Evolutionary conservation across 1,284 basidiomycete genomes (phyloP), one percentile per base, ranked within the genome.

Genomic region (Tetrapyrgos nigripes): DNA sequence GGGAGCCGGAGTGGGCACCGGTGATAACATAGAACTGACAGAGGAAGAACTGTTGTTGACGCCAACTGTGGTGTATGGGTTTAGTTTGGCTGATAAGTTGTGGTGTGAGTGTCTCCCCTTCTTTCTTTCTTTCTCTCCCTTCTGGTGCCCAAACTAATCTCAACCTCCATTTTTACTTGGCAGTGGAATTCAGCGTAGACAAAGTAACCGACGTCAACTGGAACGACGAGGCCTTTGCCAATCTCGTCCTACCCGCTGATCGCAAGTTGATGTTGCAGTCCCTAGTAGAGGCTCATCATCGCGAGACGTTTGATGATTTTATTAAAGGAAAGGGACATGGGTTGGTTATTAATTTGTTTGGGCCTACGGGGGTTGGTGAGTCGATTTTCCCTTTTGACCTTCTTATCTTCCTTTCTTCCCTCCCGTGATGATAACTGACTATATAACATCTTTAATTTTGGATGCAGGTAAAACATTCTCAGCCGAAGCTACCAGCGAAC

Each of bases 251-350:
- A 28, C 81, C 83, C 1, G 63, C 70, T 1, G 78, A 76, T 40
- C 76, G 80, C 47, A 87, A 86, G 72, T 70, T 76, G 13, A 78
- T 87, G 6, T 73, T 87, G 10, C 80, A 79, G 43, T 84, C 84
- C 0, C 79, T 87, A 4, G 81, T 87, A 14, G 83, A 86, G 61
- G 80, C 83, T 2, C 85, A 87, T 64, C 80, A 80, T 66, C 70
- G 73, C 11, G 79, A 81, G 58, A 79, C 79, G 17, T 84, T 86
- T 64, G 85, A 87, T 60, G 85, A 87, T 65, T 86, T 87, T 64
- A 82, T 87, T 61, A 79, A 82, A 64, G 85, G 83, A 51, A 87
- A 88, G 66, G 86, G 86, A 6, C 80, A 83, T 27, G 86, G 85
- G 4, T 75, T 88, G 29, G 81, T 87, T 45, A 75, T 86, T 64